Base-by-base conservation (phyloP, 2,329 filamentous ascomycete species). In the Davidsoniella eucalypti region DNA sequence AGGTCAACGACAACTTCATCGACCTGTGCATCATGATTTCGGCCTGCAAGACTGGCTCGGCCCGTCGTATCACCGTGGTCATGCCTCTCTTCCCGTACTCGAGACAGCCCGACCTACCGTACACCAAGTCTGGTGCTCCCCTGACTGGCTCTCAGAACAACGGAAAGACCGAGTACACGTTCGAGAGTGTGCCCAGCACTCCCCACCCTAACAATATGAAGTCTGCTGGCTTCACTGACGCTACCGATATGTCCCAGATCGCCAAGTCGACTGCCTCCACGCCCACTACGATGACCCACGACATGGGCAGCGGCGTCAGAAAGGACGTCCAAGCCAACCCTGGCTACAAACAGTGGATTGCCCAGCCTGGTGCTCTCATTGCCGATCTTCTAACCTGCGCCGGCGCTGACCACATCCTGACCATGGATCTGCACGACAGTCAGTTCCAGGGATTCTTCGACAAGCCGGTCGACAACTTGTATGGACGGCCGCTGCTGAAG, bases 361-460 rank as follows among this genome's bases (percentile, higher is more conserved):
- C 92, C 18, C 92, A 96, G 68, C 88, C 92, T 40, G 92, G 92
- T 54, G 96, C 88, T 26, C 75, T 98, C 52, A 84, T 98, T 45
- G 92, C 92, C 47, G 88, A 96, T 63, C 77, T 98, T 42, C 72
- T 98, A 56, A 95, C 87, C 39, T 95, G 88, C 66, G 90, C 92
- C 55, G 92, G 92, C 56, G 87, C 92, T 43, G 90, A 98, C 64
- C 92, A 96, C 65, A 66, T 94, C 59, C 94, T 95, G 58, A 95
- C 88, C 16, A 94, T 95, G 86, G 88, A 95, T 61, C 74, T 95
- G 52, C 88, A 95, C 62, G 88, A 87, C 52, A 87, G 82, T 53
- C 88, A 95, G 70, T 93, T 93, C 55, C 85, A 93, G 66, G 92
- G 92, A 49, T 98, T 95, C 72, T 96, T 98, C 62, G 90, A 98